Base-by-base conservation (phyloP, 305 asterid species). In the Fraxinus floribunda region DNA sequence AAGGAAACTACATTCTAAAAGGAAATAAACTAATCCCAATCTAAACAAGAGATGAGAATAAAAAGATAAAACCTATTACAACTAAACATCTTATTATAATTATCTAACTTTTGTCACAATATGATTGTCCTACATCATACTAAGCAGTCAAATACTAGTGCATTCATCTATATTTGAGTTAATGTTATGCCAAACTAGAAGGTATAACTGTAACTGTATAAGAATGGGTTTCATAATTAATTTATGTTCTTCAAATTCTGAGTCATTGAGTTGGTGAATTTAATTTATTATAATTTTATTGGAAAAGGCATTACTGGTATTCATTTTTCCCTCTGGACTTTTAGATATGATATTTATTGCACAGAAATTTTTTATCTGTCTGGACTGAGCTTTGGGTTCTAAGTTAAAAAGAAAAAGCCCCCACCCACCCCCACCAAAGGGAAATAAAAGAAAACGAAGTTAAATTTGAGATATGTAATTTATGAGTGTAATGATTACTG, bases 401-500 rank as follows among this genome's bases (percentile, higher is more conserved):
- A 24, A 68, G 39, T 68, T 5, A 15, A 70, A 29, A 30, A 11
- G 13, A 22, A 8, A 62, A 22, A 2, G 71, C 0, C 68, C 20
- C n/a, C 41, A 24, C 52, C 41, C 57, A 30, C 9, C 4, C 68
- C 20, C n/a, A 29, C 41, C 2, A 46, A 41, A 11, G 32, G 74
- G 26, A 64, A 75, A 30, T 22, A 29, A 79, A 74, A 46, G 29
- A 16, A 26, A 11, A 81, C 34, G 22, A 7, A 24, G 76, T 79
- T 60, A 30, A 74, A 20, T 76, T 78, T 60, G 26, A 79, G 74
- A 44, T 62, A 11, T 15, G 52, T 49, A 80, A 81, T 22, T 9
- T n/a, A 41, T 75, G 29, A 35, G 70, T 11, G 34, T 76, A 79
- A 52, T 64, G 82, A 24, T 75, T 76, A 6, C 83, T 52, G 41